phyloP scores from a whole-genome alignment of 345 rosid species.

The Anastatica hierochuntica region DNA sequence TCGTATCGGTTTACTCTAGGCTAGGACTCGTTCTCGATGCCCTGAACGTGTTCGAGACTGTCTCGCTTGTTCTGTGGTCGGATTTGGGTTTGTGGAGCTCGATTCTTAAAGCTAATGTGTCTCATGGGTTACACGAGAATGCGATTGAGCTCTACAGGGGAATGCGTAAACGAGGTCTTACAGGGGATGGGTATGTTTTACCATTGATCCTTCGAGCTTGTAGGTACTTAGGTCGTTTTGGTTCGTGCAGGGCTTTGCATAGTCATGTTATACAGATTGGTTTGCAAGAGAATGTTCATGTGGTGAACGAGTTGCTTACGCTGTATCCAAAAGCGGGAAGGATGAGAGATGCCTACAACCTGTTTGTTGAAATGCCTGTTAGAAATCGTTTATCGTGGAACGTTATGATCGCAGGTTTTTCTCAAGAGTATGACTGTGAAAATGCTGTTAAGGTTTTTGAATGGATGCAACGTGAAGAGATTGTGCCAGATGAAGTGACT shows the following conservation, averaged over 20 bases:
- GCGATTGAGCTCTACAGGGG: slow-evolving; percentile 34
- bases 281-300: slow-evolving; percentile 33
- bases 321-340: slow-evolving; percentile 41
- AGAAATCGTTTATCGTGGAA: slow-evolving; percentile 64
- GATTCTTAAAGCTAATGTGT: slow-evolving; percentile 40
- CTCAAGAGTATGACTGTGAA: slow-evolving; percentile 35
- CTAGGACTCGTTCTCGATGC: slow-evolving; percentile 36
- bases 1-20: slow-evolving; percentile 39
- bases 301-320: slow-evolving; percentile 50
- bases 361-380: slow-evolving; percentile 50
- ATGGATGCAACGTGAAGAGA: slow-evolving; percentile 50
- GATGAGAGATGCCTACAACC: slow-evolving; percentile 32
- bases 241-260: slow-evolving; percentile 35
- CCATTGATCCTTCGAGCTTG: slow-evolving; percentile 50
- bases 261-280: slow-evolving; percentile 43
- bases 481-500: slow-evolving; percentile 54
- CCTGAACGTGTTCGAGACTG: slow-evolving; percentile 37
- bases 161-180: slow-evolving; percentile 42
- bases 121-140: slow-evolving; percentile 30
- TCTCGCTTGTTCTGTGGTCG: slow-evolving; percentile 21
- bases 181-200: slow-evolving; percentile 49
- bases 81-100: slow-evolving; percentile 50
- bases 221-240: slow-evolving; percentile 22
- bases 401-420: slow-evolving; percentile 46
- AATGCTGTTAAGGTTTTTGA: slow-evolving; percentile 38